Percentiles rank a stretch among this genome's conserved stretches.
phyloP scores from a whole-genome alignment of 345 rosid genomes.

The Trapa bicornis region DNA sequence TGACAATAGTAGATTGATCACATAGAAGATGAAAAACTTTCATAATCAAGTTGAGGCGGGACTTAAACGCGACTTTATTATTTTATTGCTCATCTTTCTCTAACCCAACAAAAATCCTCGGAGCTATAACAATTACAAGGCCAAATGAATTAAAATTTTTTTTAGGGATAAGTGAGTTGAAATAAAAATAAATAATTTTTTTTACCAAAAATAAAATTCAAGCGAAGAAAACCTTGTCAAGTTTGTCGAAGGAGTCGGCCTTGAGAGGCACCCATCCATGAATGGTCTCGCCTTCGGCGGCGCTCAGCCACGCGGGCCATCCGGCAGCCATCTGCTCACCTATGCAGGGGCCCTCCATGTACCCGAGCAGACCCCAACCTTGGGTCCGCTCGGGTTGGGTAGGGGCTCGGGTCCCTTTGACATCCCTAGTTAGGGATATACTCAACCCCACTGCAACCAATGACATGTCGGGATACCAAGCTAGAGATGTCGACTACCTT shows the following conservation, averaged over 20 bases:
- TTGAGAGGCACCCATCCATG: slow-evolving; percentile 94
- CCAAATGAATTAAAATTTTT: background rate
- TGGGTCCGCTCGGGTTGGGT: too few species aligned
- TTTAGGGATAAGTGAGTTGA: background rate
- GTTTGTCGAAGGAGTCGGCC: slow-evolving; percentile 69
- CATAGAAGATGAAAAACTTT: background rate
- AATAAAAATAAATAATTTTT: background rate
- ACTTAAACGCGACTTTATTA: too few species aligned
- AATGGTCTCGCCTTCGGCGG: slow-evolving; percentile 92
- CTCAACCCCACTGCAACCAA: too few species aligned
- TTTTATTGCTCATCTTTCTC: background rate
- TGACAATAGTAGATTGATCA: background rate
- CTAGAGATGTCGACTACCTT: too few species aligned
- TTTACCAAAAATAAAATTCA: background rate
- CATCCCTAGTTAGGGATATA: too few species aligned
- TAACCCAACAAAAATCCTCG: background rate
- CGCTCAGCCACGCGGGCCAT: slow-evolving; percentile 97
- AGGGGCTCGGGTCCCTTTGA: too few species aligned
- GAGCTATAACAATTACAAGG: background rate
- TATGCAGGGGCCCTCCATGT: slow-evolving; percentile 27
- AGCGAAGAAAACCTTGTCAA: slow-evolving; percentile 56
- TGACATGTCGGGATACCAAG: too few species aligned
- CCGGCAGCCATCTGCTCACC: slow-evolving; percentile 97
- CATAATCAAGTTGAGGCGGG: background rate
- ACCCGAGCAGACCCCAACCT: slow-evolving; percentile 47